Conservation (phyloP, 805 yeast genomes). For the Yamadazyma scolyti region DNA sequence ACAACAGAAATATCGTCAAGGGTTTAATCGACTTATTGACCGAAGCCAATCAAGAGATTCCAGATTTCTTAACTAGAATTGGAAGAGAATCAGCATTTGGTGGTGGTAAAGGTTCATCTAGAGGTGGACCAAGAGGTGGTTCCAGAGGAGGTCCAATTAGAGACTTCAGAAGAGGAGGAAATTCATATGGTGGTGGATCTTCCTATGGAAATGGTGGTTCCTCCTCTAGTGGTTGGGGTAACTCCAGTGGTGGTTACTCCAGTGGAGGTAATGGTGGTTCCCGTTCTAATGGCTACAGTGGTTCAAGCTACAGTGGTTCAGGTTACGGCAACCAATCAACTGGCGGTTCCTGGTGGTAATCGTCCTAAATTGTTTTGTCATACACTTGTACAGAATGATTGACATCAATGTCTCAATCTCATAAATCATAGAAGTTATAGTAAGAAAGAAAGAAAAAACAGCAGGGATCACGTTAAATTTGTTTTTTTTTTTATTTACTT, state of each 20-base stretch:
- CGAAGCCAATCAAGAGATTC: conserved; percentile 98
- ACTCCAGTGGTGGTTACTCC: conserved; percentile 21
- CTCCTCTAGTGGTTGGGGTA: conserved; percentile 11
- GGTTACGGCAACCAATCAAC: conserved; percentile 24
- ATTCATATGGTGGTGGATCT: conserved; percentile 31
- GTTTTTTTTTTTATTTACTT: conserved; percentile 7
- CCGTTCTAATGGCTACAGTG: conserved; percentile 14
- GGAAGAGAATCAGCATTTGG: conserved; percentile 70
- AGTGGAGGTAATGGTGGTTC: conserved; percentile 14
- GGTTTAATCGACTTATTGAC: conserved; percentile 81
- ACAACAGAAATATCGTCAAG: conserved; percentile 83
- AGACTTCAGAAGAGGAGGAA: conserved; percentile 51
- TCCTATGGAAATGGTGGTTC: conserved; percentile 12
- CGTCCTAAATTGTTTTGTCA: too few relatives aligned
- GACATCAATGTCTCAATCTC: conserved; percentile 14
- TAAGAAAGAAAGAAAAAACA: too few relatives aligned
- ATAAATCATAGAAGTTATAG: too few relatives aligned
- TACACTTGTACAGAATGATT: too few relatives aligned
- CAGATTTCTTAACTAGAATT: conserved; percentile 77
- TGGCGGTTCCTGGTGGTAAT: conserved; percentile 42
- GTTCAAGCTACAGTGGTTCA: conserved; percentile 6
- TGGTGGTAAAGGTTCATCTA: conserved; percentile 45
- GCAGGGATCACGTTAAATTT: too few relatives aligned
- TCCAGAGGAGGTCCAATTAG: conserved; percentile 30
- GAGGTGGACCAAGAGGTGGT: conserved; percentile 21